Percentiles rank a stretch among this genome's conserved stretches.
Evolutionary conservation across 2,329 filamentous ascomycete genomes (phyloP).

Genomic region (Akanthomyces uredinophilus): DNA sequence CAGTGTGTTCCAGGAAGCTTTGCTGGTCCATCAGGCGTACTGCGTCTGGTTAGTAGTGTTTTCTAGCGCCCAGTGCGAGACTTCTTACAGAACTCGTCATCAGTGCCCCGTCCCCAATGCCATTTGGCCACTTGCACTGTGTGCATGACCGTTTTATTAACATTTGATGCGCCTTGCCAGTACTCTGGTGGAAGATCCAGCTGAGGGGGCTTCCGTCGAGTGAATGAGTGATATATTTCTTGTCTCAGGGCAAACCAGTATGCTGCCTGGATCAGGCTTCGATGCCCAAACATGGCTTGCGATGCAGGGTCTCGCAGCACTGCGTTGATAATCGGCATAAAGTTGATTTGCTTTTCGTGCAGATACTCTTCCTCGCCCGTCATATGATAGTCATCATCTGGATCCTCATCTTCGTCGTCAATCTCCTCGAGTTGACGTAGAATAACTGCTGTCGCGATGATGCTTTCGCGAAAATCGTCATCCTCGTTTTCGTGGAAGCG

Average conservation of each 20-base stretch:
- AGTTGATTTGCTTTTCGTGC: slow-evolving; percentile 29
- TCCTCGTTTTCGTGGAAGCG: slow-evolving; percentile 33
- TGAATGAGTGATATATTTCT: slow-evolving; percentile 38
- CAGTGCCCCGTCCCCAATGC: slow-evolving; percentile 33
- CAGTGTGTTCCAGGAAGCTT: slow-evolving; percentile 29
- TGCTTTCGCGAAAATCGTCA: slow-evolving; percentile 35
- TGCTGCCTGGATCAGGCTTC: slow-evolving; percentile 34
- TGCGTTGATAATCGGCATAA: slow-evolving; percentile 36
- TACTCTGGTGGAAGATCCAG: slow-evolving; percentile 31
- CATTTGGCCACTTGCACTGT: slow-evolving; percentile 37
- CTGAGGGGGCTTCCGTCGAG: slow-evolving; percentile 33
- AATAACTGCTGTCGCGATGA: slow-evolving; percentile 37
- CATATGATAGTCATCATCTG: slow-evolving; percentile 5
- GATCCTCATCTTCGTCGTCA: slow-evolving; percentile 30
- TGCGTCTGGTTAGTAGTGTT: slow-evolving; percentile 12
- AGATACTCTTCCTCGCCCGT: slow-evolving; percentile 7
- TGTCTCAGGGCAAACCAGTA: slow-evolving; percentile 39
- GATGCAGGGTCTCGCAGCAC: slow-evolving; percentile 34
- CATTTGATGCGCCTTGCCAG: slow-evolving; percentile 30
- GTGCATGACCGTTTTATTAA: slow-evolving; percentile 37
- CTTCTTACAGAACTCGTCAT: slow-evolving; percentile 33
- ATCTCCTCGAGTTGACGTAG: slow-evolving; percentile 38
- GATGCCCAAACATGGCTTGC: slow-evolving; percentile 30
- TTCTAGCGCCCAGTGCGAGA: background rate
- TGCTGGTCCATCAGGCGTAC: slow-evolving; percentile 33